A percentile compares a stretch with the other conserved stretches of the same genome.
Evolutionary conservation across 192 early-diverging fungal species (phyloP).

Genomic region (Coemansia furcata): DNA sequence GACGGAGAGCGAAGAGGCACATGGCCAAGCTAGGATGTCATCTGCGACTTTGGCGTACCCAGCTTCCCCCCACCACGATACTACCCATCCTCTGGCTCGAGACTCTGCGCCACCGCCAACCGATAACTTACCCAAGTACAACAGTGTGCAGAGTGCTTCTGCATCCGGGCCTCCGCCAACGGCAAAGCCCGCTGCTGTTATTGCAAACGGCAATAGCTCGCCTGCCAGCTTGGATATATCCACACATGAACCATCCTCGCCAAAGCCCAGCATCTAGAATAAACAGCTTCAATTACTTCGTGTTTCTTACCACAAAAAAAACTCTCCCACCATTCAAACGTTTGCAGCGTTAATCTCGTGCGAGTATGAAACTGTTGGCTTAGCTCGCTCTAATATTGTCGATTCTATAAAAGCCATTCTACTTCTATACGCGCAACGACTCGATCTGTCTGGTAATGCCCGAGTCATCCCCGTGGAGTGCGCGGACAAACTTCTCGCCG

Average conservation of each 20-base stretch:
- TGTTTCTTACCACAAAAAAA: too few species aligned
- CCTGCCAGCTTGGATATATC: neutral
- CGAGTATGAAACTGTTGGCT: too few species aligned
- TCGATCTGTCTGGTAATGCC: conserved; percentile 39
- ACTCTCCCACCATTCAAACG: too few species aligned
- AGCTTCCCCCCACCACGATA: neutral
- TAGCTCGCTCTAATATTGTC: too few species aligned
- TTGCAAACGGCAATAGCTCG: neutral
- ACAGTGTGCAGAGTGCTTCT: neutral
- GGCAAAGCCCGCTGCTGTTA: conserved; percentile 27
- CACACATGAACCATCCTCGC: neutral
- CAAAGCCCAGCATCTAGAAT: neutral
- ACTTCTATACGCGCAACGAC: conserved; percentile 21
- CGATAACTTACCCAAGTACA: conserved; percentile 10
- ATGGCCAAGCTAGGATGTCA: neutral
- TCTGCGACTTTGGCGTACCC: neutral
- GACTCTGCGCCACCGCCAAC: conserved; percentile 6
- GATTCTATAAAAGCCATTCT: neutral
- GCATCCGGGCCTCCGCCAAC: conserved; percentile 26
- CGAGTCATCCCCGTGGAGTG: conserved; percentile 40
- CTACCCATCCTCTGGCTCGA: neutral
- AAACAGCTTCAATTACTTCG: too few species aligned
- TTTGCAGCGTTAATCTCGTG: too few species aligned
- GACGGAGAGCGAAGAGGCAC: conserved; percentile 10
- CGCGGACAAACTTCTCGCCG: conserved; percentile 44